phyloP scores from a whole-genome alignment of 768 basidiomycete species.

The Neoboletus magnificus region DNA sequence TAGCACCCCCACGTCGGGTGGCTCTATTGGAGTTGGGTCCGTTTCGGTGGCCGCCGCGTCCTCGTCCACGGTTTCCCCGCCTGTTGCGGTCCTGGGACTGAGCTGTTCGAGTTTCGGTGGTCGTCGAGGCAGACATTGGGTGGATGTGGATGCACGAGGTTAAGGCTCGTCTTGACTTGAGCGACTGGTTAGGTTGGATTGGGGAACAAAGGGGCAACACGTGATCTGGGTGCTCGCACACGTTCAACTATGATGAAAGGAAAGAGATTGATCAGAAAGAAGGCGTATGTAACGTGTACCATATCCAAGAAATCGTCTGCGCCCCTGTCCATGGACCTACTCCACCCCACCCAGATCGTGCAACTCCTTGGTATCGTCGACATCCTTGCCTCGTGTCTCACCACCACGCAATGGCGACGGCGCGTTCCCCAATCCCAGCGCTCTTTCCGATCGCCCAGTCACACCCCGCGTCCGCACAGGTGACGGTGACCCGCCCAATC shows the following conservation, averaged over 20 bases:
- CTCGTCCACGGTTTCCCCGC: conserved; percentile 21
- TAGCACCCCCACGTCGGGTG: conserved; percentile 1
- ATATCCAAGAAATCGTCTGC: not conserved
- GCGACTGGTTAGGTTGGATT: not conserved
- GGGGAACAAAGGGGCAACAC: not conserved
- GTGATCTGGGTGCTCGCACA: not conserved
- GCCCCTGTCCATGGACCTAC: not conserved
- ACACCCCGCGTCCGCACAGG: conserved; percentile 2
- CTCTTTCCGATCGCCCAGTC: not conserved
- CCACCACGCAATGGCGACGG: not conserved
- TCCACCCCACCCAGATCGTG: conserved; percentile 25
- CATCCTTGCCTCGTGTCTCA: not conserved
- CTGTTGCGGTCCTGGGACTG: conserved; percentile 1
- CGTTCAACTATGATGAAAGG: not conserved
- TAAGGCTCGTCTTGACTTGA: not conserved
- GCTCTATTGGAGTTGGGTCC: conserved; percentile 5
- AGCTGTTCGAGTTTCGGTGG: conserved; percentile 11
- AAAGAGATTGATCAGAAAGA: not conserved
- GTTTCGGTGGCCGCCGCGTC: conserved; percentile 10
- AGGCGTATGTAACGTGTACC: too few relatives aligned
- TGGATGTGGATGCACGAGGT: not conserved
- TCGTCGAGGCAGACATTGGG: conserved; percentile 19
- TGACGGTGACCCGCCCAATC: conserved; percentile 17
- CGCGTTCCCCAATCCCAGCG: not conserved
- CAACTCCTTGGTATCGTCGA: not conserved